phyloP scores from a whole-genome alignment of 2,329 filamentous ascomycete genomes.

The Pleomassaria siparia region DNA sequence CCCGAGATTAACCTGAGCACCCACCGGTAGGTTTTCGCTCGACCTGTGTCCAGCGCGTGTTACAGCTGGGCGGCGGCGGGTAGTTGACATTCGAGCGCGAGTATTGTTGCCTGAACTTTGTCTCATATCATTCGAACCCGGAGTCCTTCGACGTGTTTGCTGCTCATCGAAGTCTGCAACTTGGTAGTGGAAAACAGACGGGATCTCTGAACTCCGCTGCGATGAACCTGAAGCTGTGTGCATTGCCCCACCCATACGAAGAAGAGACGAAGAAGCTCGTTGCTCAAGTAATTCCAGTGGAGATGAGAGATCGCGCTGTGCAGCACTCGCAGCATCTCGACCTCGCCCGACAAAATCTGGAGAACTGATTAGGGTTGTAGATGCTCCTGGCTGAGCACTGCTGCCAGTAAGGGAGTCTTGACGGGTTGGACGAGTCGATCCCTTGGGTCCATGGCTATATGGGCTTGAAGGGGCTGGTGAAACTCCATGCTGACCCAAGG shows the following conservation, averaged over 20 bases:
- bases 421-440: neutral
- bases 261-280: conserved; percentile 17
- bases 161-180: neutral
- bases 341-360: conserved; percentile 5
- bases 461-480: conserved; percentile 24
- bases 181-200: conserved; percentile 5
- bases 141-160: neutral
- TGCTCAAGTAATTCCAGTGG: conserved; percentile 28
- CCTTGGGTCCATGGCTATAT: conserved; percentile 17
- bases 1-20: neutral
- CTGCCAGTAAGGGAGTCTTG: neutral
- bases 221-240: conserved; percentile 1
- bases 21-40: conserved; percentile 24
- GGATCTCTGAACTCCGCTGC: conserved; percentile 2
- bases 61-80: conserved; percentile 2
- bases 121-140: conserved; percentile 4
- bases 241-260: conserved; percentile 8
- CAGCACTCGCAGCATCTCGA: conserved; percentile 24
- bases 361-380: conserved; percentile 9
- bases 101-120: conserved; percentile 7
- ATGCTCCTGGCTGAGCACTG: conserved; percentile 7
- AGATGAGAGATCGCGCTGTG: conserved; percentile 22
- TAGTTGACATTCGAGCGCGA: neutral
- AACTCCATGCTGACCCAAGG: conserved; percentile 7
- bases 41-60: conserved; percentile 18